phyloP scores from a whole-genome alignment of 2,329 filamentous ascomycete genomes.

The Xylaria arbuscula region DNA sequence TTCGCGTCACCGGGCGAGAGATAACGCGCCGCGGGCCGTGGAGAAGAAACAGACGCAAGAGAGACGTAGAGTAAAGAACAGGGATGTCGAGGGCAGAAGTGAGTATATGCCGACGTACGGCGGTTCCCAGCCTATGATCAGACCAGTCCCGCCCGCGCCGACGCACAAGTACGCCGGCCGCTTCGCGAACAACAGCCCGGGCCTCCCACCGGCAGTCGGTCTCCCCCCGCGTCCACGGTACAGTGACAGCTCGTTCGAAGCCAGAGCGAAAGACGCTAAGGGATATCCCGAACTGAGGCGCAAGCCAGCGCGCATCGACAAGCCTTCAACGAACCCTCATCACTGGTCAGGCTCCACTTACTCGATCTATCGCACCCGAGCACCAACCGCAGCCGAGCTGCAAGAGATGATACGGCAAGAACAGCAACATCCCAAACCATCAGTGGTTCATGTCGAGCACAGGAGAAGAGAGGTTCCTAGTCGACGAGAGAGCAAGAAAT shows the following conservation, averaged over 20 bases:
- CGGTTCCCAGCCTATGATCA: constrained; percentile 22
- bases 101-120: constrained; percentile 22
- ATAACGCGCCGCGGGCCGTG: background rate
- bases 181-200: constrained; percentile 1
- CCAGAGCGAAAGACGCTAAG: background rate
- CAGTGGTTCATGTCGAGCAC: background rate
- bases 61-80: background rate
- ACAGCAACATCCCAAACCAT: background rate
- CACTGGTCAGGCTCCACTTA: too few relatives aligned
- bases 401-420: background rate
- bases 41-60: constrained; percentile 2
- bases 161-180: constrained; percentile 22
- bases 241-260: background rate
- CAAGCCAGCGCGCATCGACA: constrained; percentile 12
- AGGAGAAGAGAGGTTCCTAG: constrained; percentile 4
- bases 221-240: constrained; percentile 19
- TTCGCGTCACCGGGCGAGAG: constrained; percentile 18
- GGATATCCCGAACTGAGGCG: constrained; percentile 2
- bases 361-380: too few relatives aligned
- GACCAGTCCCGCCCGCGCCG: constrained; percentile 27
- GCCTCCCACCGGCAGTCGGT: constrained; percentile 27
- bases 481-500: background rate
- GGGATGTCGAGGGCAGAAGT: background rate
- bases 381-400: background rate
- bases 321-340: background rate